These are phyloP conservation scores for Aspergillus sp. DNA, from an alignment of 2,329 filamentous ascomycete genomes.

Conservation along the genomic window DNA sequence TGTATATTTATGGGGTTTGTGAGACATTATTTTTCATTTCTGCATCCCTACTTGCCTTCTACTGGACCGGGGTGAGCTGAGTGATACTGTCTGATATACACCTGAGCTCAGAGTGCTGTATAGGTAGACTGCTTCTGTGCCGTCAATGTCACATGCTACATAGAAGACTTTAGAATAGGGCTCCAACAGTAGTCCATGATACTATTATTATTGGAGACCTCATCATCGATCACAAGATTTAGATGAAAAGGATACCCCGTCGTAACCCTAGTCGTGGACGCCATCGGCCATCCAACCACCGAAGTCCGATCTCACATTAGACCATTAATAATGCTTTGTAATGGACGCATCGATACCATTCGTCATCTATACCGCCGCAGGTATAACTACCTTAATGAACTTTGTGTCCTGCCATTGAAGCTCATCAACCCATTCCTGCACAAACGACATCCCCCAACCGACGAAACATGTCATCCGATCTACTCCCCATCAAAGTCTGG, in stretches of 20 bases:
- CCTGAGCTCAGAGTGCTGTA: too few relatives aligned
- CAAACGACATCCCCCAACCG: not conserved
- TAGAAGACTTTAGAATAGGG: not conserved
- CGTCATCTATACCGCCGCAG: too few relatives aligned
- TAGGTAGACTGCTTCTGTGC: too few relatives aligned
- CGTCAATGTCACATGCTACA: too few relatives aligned
- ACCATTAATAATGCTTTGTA: not conserved
- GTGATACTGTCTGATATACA: not conserved
- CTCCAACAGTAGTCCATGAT: too few relatives aligned
- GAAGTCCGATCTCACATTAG: too few relatives aligned
- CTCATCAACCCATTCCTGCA: not conserved
- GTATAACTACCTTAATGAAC: too few relatives aligned
- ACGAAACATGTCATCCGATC: not conserved
- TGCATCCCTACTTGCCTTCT: slow-evolving; percentile 33
- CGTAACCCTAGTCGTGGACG: not conserved
- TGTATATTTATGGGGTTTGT: slow-evolving; percentile 32
- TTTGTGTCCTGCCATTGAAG: not conserved
- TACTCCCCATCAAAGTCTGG: slow-evolving; percentile 3
- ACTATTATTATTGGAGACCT: too few relatives aligned
- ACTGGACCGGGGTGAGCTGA: not conserved
- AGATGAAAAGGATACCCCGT: not conserved
- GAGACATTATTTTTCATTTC: slow-evolving; percentile 31
- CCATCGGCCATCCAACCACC: too few relatives aligned
- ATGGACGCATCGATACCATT: not conserved
- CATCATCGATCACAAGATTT: too few relatives aligned